Evolutionary conservation across 2,329 filamentous ascomycete genomes (phyloP), one percentile per base, ranked within the genome.

Genomic region (Rutstroemia sp.): DNA sequence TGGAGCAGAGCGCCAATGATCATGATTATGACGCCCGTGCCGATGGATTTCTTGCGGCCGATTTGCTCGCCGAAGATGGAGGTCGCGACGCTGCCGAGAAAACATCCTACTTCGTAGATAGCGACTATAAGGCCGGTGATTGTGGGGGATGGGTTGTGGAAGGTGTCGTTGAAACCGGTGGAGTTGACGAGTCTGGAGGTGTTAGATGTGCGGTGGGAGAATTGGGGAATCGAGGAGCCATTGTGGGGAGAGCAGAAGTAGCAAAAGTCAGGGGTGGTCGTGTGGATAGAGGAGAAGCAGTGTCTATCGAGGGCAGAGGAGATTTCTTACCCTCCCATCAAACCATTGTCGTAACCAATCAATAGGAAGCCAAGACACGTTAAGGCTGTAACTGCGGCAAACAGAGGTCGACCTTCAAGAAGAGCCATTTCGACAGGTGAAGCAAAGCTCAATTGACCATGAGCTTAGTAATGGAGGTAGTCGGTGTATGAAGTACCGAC

Each of bases 11-110:
- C 81, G 5, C 82, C 82, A 30, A 83, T 62, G 5, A 82, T 73
- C 75, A 84, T 80, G 61, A 84, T 77, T 2, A 70, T 59, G 10
- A 76, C 76, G 23, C 81, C 81, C n/a, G 76, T 67, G 38, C 80
- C 75, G 58, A 84, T 82, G 19, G 79, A 79, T 37, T 74, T 74
- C 61, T 77, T 76, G 4, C 82, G 75, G 25, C 81, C 82, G 14
- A 84, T 73, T 14, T 74, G 69, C 59, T 69, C 80, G 7, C 80
- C 80, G 41, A 81, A 70, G 59, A 73, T 68, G n/a, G 75, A 69
- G n/a, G 73, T 74, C 42, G 73, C 61, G 12, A 78, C 60, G 25
- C 75, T 73, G 54, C 77, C 77, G 42, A 75, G 53, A 59, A 81
- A 81, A 69, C 81, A 84, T 44, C 63, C 65, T 9, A 82, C 78